A percentile compares a stretch with the other conserved stretches of the same genome.
Conservation (phyloP, 495 filamentous ascomycete species). For the Beverwykella pulmonaria region DNA sequence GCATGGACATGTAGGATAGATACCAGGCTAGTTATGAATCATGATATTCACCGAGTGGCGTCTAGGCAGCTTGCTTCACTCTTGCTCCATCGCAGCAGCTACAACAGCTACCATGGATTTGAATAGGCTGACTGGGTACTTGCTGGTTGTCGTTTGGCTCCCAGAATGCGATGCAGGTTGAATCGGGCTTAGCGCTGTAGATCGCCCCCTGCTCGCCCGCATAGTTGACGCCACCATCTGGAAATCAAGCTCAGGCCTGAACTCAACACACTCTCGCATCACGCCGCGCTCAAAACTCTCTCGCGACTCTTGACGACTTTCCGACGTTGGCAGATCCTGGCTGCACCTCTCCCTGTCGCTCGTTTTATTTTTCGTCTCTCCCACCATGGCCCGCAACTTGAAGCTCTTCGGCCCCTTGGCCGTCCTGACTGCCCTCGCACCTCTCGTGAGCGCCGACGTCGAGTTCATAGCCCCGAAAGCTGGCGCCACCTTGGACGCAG, state of each 20-base stretch:
- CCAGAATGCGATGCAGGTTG: background rate
- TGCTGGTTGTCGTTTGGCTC: background rate
- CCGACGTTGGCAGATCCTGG: background rate
- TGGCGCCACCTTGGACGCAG: slow-evolving; percentile 52
- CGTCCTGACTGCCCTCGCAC: slow-evolving; percentile 49
- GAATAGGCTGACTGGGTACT: background rate
- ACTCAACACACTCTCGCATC: background rate
- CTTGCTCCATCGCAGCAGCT: background rate
- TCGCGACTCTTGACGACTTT: background rate
- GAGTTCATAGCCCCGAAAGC: slow-evolving; percentile 57
- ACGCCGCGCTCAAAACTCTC: background rate
- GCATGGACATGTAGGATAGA: background rate
- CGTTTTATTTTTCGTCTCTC: slow-evolving; percentile 7
- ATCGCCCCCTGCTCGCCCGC: slow-evolving; percentile 7
- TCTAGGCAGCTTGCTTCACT: background rate
- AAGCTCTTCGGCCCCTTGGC: slow-evolving; percentile 41
- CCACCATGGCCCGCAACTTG: slow-evolving; percentile 36
- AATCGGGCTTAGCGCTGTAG: background rate
- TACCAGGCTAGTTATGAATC: background rate
- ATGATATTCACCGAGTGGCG: slow-evolving; percentile 1
- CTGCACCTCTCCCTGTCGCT: slow-evolving; percentile 1
- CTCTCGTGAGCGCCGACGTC: slow-evolving; percentile 57
- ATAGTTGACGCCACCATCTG: slow-evolving; percentile 16
- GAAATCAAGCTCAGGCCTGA: slow-evolving; percentile 27
- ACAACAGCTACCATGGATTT: background rate